phyloP scores from a whole-genome alignment of 2,329 filamentous ascomycete genomes.

The Gyromitra esculenta region DNA sequence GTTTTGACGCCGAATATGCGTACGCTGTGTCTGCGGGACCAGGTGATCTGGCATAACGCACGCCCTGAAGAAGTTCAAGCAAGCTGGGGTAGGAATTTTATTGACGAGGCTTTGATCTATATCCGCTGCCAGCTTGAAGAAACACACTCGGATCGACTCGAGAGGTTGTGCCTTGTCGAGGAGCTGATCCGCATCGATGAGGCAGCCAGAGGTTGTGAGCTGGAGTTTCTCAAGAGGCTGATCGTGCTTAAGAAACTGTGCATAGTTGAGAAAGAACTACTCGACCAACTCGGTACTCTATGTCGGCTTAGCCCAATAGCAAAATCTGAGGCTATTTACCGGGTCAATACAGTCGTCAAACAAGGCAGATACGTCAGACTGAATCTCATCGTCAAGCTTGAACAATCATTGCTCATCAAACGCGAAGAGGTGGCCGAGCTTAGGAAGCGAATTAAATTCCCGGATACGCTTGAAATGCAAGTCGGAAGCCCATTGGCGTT shows the following conservation, averaged over 20 bases:
- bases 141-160: background rate
- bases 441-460: background rate
- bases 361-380: background rate
- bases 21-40: slow-evolving; percentile 28
- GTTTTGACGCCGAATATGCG: slow-evolving; percentile 32
- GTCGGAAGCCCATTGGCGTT: slow-evolving; percentile 31
- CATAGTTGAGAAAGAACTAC: background rate
- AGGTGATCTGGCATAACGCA: slow-evolving; percentile 3
- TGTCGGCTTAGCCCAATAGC: background rate
- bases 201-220: background rate
- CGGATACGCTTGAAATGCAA: slow-evolving; percentile 27
- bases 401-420: background rate
- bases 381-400: background rate
- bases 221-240: background rate
- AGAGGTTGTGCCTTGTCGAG: background rate
- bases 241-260: background rate
- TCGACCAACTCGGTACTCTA: background rate
- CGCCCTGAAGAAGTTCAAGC: background rate
- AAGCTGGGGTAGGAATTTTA: slow-evolving; percentile 36
- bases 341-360: background rate
- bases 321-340: background rate
- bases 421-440: slow-evolving; percentile 2
- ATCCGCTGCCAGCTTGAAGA: slow-evolving; percentile 44
- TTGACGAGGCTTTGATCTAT: slow-evolving; percentile 42
- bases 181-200: slow-evolving; percentile 6